Base-by-base conservation (phyloP, 176 grass and related monocot species). In the Carex kokanica region DNA sequence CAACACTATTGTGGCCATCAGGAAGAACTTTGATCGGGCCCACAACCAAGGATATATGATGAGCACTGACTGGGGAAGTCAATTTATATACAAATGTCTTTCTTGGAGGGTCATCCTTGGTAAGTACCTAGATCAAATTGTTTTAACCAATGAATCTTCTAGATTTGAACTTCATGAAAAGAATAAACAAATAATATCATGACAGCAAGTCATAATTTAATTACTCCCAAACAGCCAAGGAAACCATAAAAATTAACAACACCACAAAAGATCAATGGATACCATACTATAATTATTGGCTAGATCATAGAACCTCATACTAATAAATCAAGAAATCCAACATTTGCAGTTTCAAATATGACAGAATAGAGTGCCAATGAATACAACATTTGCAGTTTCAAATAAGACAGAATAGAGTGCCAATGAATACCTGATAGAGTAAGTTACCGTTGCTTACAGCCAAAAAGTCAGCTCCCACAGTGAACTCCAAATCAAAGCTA, bases 401-500 rank as follows among this genome's bases (percentile, higher is more conserved):
- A 36, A 8, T 1, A 67, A 67, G 62, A 64, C 24, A 31, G 1
- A 72, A 72, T 64, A 64, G 60, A 45, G n/a, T 81, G 5, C 15
- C 36, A 17, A 23, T 32, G 17, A 18, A 62, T 91, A 98, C 96
- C 96, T 98, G 96, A 87, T 95, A 91, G 79, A 95, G 96, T 80
- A 98, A 90, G 86, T 93, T 88, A 23, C 96, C 96, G 0, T 90
- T 98, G 89, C 93, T 98, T 78, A 98, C 92, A 82, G 92, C 96
- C 34, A 98, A 87, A 80, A 93, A 88, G 88, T 95, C 83, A 21
- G 27, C 83, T 64, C 80, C 87, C 74, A 98, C 92, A 80, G 96
- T 98, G 86, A 95, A 95, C 88, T 98, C 96, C 66, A 98, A 78
- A 65, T 98, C 93, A 98, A 98, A 98, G 72, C 96, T 98, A 93